These are phyloP conservation scores for Puccinellia tenuiflora DNA, from an alignment of 176 grass and related monocot species.

Conservation along the genomic window DNA sequence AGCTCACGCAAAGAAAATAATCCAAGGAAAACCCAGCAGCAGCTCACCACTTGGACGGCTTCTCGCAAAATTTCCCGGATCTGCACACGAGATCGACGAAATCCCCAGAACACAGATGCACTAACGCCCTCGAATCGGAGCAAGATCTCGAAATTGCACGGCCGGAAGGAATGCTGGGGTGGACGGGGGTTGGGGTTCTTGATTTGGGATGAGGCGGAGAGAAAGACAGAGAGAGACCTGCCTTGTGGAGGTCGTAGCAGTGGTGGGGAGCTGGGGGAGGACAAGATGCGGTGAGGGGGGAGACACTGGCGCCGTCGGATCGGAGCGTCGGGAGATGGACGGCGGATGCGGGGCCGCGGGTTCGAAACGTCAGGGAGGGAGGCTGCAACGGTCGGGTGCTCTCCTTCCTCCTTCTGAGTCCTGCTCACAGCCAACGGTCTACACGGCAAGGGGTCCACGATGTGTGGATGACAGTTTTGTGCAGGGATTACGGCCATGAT, in stretches of 20 bases:
- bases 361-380: constrained; percentile 43
- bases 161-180: neutral
- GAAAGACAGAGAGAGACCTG: neutral
- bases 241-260: constrained; percentile 17
- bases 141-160: neutral
- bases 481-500: neutral
- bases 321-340: constrained; percentile 2
- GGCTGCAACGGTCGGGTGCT: constrained; percentile 44
- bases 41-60: neutral
- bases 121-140: neutral
- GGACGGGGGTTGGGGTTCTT: neutral
- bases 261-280: neutral
- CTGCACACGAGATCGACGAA: neutral
- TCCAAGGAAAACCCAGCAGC: neutral
- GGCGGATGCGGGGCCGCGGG: constrained; percentile 18
- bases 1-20: neutral
- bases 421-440: constrained; percentile 30
- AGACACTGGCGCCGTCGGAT: constrained; percentile 29
- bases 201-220: constrained; percentile 3
- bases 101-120: neutral
- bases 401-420: neutral
- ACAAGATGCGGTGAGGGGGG: neutral
- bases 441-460: neutral
- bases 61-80: neutral
- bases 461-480: neutral